Conservation (phyloP, 371 early-diverging fungal genomes). For the Circinella umbellata region DNA sequence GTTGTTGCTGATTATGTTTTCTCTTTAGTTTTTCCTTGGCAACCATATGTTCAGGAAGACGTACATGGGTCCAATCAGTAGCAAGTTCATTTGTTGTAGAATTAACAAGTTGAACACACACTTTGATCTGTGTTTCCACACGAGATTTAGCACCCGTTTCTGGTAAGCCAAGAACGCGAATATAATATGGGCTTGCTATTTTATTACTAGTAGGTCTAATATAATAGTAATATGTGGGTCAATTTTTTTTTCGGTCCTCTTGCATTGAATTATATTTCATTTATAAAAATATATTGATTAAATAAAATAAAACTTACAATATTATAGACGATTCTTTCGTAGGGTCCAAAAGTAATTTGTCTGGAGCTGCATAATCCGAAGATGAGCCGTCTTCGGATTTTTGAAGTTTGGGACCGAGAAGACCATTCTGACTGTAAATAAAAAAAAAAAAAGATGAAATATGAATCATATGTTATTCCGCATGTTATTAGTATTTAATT, state of each 20-base stretch:
- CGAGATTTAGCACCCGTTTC: conserved; percentile 76
- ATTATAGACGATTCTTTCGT: conserved; percentile 21
- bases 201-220: conserved; percentile 14
- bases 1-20: conserved; percentile 21
- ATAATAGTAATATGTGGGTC: no score
- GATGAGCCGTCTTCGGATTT: conserved; percentile 22
- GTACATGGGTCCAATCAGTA: conserved; percentile 71
- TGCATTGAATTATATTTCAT: no score
- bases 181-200: conserved; percentile 44
- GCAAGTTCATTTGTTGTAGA: conserved; percentile 61
- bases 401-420: conserved; percentile 34
- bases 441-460: not conserved
- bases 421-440: conserved; percentile 37
- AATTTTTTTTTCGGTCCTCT: no score
- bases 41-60: conserved; percentile 73
- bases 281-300: no score
- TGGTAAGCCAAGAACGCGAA: conserved; percentile 73
- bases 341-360: conserved; percentile 29
- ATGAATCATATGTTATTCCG: not conserved
- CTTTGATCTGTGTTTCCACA: conserved; percentile 85
- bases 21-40: conserved; percentile 66
- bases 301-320: conserved; percentile 26
- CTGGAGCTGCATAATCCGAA: conserved; percentile 31
- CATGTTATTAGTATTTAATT: not conserved
- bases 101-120: conserved; percentile 73